phyloP scores from a whole-genome alignment of 2,329 filamentous ascomycete genomes.

The Beauveria australis region DNA sequence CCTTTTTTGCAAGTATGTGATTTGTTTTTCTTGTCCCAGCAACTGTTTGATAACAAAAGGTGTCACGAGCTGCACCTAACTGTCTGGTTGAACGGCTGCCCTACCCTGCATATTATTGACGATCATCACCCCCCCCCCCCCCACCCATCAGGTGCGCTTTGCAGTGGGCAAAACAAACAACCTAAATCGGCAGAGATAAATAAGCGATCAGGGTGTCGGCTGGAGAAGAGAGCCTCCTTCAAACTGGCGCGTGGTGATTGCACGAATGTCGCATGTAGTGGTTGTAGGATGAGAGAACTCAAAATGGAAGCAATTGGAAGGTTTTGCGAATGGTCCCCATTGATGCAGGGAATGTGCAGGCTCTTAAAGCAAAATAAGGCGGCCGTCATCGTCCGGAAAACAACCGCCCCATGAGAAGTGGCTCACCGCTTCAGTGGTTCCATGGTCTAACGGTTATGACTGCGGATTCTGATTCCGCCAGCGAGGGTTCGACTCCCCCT shows the following conservation, averaged over 20 bases:
- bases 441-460: conserved; percentile 13
- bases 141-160: no score
- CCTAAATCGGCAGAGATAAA: neutral
- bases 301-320: neutral
- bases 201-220: neutral
- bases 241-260: neutral
- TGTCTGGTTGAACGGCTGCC: no score
- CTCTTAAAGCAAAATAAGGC: neutral
- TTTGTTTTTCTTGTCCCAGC: no score
- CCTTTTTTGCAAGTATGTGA: no score
- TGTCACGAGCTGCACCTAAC: no score
- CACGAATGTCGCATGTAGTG: neutral
- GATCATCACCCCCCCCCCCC: no score
- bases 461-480: conserved; percentile 13
- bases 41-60: no score
- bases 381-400: neutral
- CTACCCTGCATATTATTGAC: no score
- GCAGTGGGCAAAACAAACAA: neutral
- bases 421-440: conserved; percentile 17
- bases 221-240: neutral
- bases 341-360: neutral
- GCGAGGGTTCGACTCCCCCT: conserved; percentile 12
- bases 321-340: no score
- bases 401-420: conserved; percentile 19
- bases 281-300: neutral